Evolutionary conservation across 1,284 basidiomycete species (phyloP).

Genomic region (Trametes polyzona): DNA sequence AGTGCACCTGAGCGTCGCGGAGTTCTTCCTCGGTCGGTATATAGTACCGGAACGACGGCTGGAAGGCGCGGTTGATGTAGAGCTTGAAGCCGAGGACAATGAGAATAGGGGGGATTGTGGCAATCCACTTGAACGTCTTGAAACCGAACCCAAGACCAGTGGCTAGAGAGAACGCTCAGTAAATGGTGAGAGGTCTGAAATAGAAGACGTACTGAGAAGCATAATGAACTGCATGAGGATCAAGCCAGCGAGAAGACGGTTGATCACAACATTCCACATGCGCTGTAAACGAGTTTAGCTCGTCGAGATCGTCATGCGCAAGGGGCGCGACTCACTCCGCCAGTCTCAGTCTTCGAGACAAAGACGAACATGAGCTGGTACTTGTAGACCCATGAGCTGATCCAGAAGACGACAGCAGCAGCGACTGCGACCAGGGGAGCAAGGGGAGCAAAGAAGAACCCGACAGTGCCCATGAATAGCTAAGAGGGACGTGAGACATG

Average conservation of each 20-base stretch:
- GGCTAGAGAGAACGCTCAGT: constrained; percentile 52
- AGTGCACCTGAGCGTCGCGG: constrained; percentile 70
- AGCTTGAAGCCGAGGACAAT: constrained; percentile 82
- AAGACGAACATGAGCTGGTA: constrained; percentile 95
- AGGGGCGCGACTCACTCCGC: constrained; percentile 64
- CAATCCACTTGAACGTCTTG: constrained; percentile 72
- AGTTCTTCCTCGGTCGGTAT: constrained; percentile 75
- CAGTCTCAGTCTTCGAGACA: constrained; percentile 86
- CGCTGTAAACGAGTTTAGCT: constrained; percentile 51
- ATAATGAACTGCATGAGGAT: constrained; percentile 87
- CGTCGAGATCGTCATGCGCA: neutral
- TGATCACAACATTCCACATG: constrained; percentile 91
- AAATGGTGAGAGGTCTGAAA: neutral
- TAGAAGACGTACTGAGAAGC: constrained; percentile 71
- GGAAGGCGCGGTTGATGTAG: constrained; percentile 73
- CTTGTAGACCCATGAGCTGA: constrained; percentile 83
- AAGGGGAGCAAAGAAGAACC: constrained; percentile 88
- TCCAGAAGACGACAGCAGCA: constrained; percentile 83
- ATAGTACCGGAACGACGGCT: constrained; percentile 79
- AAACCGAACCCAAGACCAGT: constrained; percentile 85
- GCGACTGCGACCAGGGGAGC: constrained; percentile 86
- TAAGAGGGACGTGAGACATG: constrained; percentile 30
- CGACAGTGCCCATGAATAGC: constrained; percentile 89
- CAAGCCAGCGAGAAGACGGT: constrained; percentile 77
- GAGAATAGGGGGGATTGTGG: constrained; percentile 77